Evolutionary conservation across 2,329 filamentous ascomycete species (phyloP).

Genomic region (Trichophyton mentagrophytes): DNA sequence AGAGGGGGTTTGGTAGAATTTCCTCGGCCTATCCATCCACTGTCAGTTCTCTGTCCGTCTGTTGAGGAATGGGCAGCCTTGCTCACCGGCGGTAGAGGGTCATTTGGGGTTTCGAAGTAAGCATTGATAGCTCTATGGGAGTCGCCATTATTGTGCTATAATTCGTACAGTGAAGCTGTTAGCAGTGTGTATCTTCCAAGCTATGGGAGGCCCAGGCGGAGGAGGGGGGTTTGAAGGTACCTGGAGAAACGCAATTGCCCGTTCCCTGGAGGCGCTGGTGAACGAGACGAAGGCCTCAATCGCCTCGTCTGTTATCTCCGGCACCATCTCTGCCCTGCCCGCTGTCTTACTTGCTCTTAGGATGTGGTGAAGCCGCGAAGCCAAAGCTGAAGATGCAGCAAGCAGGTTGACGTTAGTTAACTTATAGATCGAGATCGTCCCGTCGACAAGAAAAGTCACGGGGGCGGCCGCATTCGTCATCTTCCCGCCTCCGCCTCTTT

Average conservation of each 20-base stretch:
- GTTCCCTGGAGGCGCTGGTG: conserved; percentile 28
- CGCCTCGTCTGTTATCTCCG: conserved; percentile 24
- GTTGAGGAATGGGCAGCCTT: conserved; percentile 1
- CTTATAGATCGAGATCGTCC: neutral
- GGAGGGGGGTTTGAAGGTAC: conserved; percentile 16
- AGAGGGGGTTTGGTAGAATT: neutral
- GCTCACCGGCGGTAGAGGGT: conserved; percentile 15
- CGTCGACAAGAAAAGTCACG: neutral
- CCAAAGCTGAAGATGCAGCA: no score
- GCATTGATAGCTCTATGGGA: conserved; percentile 36
- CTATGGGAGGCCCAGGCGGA: neutral
- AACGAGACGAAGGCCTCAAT: conserved; percentile 31
- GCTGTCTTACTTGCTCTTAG: neutral
- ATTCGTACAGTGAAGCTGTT: neutral
- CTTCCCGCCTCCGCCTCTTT: neutral
- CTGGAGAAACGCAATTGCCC: conserved; percentile 31
- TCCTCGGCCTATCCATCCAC: neutral
- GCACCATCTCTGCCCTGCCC: neutral
- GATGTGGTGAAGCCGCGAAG: neutral
- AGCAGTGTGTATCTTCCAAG: neutral
- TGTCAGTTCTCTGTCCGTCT: neutral
- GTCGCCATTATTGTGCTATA: conserved; percentile 33
- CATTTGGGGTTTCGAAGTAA: conserved; percentile 34
- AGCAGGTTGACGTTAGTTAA: no score
- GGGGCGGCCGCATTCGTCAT: neutral